phyloP scores from a whole-genome alignment of 768 basidiomycete genomes.

The Boletales sp. region DNA sequence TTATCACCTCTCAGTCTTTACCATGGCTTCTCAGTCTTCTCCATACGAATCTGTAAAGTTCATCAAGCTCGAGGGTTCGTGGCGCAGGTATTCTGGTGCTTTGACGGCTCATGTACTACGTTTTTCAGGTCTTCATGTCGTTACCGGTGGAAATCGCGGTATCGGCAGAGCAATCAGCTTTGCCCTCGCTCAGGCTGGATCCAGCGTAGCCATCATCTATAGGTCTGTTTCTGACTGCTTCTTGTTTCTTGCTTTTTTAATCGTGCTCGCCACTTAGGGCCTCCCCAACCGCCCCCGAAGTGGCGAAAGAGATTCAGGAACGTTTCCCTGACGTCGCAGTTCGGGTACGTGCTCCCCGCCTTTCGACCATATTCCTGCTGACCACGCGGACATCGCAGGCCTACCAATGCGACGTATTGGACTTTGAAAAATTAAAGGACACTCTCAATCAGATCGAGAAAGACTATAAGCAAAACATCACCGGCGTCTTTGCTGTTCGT shows the following conservation, averaged over 20 bases:
- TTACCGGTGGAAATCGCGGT: conserved; percentile 62
- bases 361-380: background rate
- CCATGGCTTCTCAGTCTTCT: no score
- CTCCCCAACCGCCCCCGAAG: conserved; percentile 45
- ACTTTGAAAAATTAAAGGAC: conserved; percentile 39
- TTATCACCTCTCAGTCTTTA: no score
- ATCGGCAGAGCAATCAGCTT: conserved; percentile 55
- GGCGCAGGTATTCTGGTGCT: no score
- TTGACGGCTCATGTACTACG: background rate
- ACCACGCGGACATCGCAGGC: conserved; percentile 40
- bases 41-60: no score
- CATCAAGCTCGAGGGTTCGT: conserved; percentile 31
- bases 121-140: conserved; percentile 43
- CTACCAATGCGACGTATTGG: conserved; percentile 58
- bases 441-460: conserved; percentile 46
- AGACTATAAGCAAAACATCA: conserved; percentile 42
- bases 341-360: conserved; percentile 8
- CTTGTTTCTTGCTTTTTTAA: background rate
- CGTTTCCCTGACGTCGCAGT: conserved; percentile 45
- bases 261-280: conserved; percentile 28
- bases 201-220: conserved; percentile 62
- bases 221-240: conserved; percentile 27
- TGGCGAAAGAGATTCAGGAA: conserved; percentile 44
- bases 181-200: conserved; percentile 53
- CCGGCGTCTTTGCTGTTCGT: conserved; percentile 54